phyloP scores from a whole-genome alignment of 192 early-diverging fungal species.

The Coemansia sp. region DNA sequence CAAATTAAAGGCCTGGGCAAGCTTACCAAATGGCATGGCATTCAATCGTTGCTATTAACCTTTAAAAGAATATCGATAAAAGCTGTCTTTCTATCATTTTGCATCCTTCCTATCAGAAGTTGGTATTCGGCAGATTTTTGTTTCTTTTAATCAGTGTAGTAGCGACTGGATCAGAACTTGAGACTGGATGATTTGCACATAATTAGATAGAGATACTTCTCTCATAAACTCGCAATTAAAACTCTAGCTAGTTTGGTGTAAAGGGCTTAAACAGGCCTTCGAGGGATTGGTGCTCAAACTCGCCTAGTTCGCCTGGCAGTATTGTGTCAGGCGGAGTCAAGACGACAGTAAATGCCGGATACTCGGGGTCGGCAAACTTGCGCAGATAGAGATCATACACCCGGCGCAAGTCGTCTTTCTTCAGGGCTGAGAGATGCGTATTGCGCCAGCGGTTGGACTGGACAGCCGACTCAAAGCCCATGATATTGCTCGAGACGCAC shows the following conservation, averaged over 20 bases:
- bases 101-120: no score
- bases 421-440: constrained; percentile 24
- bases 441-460: constrained; percentile 25
- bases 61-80: no score
- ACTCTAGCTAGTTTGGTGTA: not conserved
- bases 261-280: not conserved
- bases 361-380: constrained; percentile 20
- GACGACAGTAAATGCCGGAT: constrained; percentile 20
- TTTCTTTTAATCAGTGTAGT: no score
- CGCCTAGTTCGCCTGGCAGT: constrained; percentile 27
- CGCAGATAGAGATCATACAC: constrained; percentile 31
- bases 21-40: no score
- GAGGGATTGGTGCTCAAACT: constrained; percentile 20
- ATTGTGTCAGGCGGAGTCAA: constrained; percentile 29
- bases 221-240: no score
- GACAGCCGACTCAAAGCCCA: constrained; percentile 22
- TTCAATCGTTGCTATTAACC: no score
- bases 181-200: no score
- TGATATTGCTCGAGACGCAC: constrained; percentile 13
- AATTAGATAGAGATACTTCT: no score
- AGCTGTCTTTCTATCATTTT: no score
- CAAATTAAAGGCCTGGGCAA: no score
- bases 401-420: constrained; percentile 25
- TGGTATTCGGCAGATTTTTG: no score
- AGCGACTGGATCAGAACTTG: no score